Percentiles rank a stretch among this genome's conserved stretches.
These are phyloP conservation scores for Inga oerstediana DNA, from an alignment of 306 rosid species.

Conservation along the genomic window DNA sequence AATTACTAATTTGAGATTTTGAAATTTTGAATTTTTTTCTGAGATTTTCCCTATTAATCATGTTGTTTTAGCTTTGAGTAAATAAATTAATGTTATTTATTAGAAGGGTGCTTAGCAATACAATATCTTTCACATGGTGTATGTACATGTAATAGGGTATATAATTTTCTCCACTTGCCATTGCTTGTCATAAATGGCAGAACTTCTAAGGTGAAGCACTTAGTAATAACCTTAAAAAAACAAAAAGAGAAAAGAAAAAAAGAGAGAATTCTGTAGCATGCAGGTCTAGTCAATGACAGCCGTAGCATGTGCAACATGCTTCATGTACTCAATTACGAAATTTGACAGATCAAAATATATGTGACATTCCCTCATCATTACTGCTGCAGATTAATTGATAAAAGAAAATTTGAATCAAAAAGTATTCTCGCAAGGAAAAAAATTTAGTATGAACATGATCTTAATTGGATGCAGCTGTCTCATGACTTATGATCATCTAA, in stretches of 20 bases:
- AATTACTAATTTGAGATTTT: no score
- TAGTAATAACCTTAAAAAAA: not conserved
- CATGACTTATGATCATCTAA: not conserved
- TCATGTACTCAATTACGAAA: constrained; percentile 17
- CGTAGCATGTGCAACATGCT: constrained; percentile 33
- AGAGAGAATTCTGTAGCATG: constrained; percentile 15
- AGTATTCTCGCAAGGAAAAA: not conserved
- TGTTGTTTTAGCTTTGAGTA: not conserved
- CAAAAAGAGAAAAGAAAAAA: not conserved
- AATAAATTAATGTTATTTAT: not conserved
- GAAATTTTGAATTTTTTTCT: no score
- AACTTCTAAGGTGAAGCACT: not conserved
- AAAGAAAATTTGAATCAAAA: not conserved
- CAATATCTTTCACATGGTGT: not conserved
- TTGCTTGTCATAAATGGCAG: constrained; percentile 13
- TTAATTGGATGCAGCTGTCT: not conserved
- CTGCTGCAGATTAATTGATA: not conserved
- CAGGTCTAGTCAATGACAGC: constrained; percentile 29
- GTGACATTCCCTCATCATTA: constrained; percentile 2
- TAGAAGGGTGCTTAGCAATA: not conserved
- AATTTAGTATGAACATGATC: not conserved
- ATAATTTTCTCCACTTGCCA: constrained; percentile 9
- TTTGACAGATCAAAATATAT: constrained; percentile 2
- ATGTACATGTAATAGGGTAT: not conserved
- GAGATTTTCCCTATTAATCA: no score